Conservation (phyloP, 2,329 filamentous ascomycete genomes). For the Colletotrichum sp. region DNA sequence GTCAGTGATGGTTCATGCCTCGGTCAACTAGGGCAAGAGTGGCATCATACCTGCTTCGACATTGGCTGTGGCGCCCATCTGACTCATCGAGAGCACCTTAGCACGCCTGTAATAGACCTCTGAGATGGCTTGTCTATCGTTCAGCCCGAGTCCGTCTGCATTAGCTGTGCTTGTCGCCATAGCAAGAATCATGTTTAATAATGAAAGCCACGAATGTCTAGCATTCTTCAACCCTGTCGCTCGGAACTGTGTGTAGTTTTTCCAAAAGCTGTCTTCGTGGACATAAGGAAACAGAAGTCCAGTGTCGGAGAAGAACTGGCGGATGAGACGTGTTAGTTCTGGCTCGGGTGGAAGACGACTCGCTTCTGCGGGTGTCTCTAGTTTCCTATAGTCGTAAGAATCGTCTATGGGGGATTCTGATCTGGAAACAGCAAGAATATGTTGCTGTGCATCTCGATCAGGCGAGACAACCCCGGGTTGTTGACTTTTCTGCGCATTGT, state of each 20-base stretch:
- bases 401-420: slow-evolving; percentile 1
- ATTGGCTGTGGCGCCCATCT: slow-evolving; percentile 44
- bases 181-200: slow-evolving; percentile 56
- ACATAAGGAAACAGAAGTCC: slow-evolving; percentile 34
- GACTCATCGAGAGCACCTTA: slow-evolving; percentile 44
- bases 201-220: slow-evolving; percentile 53
- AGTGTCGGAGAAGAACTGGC: slow-evolving; percentile 30
- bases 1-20: not conserved
- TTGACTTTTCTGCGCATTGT: not conserved
- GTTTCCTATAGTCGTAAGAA: not conserved
- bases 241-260: slow-evolving; percentile 23
- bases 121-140: slow-evolving; percentile 41
- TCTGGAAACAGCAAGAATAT: slow-evolving; percentile 4
- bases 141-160: slow-evolving; percentile 30
- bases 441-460: not conserved
- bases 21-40: not conserved
- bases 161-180: slow-evolving; percentile 45
- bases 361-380: not conserved
- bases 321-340: slow-evolving; percentile 24
- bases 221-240: slow-evolving; percentile 33
- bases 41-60: slow-evolving; percentile 43
- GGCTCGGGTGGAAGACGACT: slow-evolving; percentile 21
- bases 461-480: not conserved
- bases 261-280: slow-evolving; percentile 28
- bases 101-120: slow-evolving; percentile 51